Conservation (phyloP, 2,329 filamentous ascomycete genomes). For the Epichloe amarillans region DNA sequence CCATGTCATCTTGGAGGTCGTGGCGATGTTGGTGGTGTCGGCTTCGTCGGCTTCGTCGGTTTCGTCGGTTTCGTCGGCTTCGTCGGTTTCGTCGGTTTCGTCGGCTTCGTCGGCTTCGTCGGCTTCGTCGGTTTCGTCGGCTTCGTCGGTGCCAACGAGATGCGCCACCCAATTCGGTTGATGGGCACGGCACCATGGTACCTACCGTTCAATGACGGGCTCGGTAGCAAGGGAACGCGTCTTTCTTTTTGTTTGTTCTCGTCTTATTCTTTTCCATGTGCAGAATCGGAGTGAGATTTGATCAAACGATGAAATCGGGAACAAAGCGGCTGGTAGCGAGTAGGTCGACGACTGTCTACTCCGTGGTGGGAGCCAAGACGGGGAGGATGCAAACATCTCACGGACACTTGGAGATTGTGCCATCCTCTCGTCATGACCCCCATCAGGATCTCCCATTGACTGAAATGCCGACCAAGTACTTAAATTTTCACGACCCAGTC, state of each 20-base stretch:
- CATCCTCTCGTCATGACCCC: not conserved
- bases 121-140: too few relatives aligned
- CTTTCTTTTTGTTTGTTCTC: too few relatives aligned
- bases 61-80: too few relatives aligned
- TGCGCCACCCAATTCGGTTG: not conserved
- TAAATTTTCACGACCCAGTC: too few relatives aligned
- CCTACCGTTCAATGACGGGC: not conserved
- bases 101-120: not conserved
- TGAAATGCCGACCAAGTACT: too few relatives aligned
- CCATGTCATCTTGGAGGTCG: constrained; percentile 13
- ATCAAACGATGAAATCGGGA: too few relatives aligned
- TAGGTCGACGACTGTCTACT: not conserved
- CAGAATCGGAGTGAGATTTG: too few relatives aligned
- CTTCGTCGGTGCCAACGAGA: not conserved
- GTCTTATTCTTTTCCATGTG: too few relatives aligned
- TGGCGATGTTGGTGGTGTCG: constrained; percentile 12
- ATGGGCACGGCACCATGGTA: constrained; percentile 4
- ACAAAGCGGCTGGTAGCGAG: too few relatives aligned
- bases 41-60: not conserved
- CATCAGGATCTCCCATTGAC: not conserved
- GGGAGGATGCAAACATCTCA: not conserved
- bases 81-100: too few relatives aligned
- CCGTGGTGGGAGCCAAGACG: not conserved
- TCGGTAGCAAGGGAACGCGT: too few relatives aligned
- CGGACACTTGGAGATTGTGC: too few relatives aligned